These are phyloP conservation scores for Pholiota conissans DNA, from an alignment of 768 basidiomycete genomes.

Conservation along the genomic window DNA sequence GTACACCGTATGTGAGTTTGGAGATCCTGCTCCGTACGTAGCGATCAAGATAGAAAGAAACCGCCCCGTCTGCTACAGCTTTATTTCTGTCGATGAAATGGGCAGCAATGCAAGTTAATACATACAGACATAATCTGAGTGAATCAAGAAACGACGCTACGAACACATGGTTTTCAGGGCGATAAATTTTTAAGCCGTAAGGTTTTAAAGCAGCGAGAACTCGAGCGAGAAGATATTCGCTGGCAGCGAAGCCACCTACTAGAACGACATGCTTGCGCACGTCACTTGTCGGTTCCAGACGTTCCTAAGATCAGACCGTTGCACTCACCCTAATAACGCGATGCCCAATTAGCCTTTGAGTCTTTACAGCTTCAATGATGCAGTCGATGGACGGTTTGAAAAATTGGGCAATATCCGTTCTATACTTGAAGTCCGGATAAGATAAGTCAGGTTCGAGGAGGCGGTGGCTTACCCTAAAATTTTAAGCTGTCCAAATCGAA, in stretches of 20 bases:
- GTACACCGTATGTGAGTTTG: constrained; percentile 15
- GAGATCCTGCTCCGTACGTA: constrained; percentile 22
- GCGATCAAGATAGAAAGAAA: constrained; percentile 24
- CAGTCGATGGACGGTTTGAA: constrained; percentile 18
- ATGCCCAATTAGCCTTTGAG: constrained; percentile 1
- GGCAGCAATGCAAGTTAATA: too few relatives aligned
- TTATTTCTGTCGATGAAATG: constrained; percentile 22
- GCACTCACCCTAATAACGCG: constrained; percentile 11
- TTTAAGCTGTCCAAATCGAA: too few relatives aligned
- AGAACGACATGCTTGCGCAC: constrained; percentile 13
- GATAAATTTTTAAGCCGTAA: constrained; percentile 12
- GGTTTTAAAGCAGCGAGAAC: constrained; percentile 4
- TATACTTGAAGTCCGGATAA: constrained; percentile 2
- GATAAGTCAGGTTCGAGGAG: background rate
- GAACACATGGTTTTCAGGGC: constrained; percentile 17
- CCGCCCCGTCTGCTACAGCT: constrained; percentile 22
- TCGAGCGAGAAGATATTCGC: constrained; percentile 14
- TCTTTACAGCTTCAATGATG: constrained; percentile 10
- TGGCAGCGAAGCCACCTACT: constrained; percentile 21
- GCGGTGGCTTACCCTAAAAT: constrained; percentile 28
- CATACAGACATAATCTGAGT: too few relatives aligned
- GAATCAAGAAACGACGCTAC: too few relatives aligned
- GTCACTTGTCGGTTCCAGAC: background rate
- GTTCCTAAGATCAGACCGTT: background rate
- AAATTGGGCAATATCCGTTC: constrained; percentile 26